Percentiles rank a stretch among this genome's conserved stretches.
Evolutionary conservation across 176 grass and related monocot species (phyloP).

Genomic region (Musa itinerans): DNA sequence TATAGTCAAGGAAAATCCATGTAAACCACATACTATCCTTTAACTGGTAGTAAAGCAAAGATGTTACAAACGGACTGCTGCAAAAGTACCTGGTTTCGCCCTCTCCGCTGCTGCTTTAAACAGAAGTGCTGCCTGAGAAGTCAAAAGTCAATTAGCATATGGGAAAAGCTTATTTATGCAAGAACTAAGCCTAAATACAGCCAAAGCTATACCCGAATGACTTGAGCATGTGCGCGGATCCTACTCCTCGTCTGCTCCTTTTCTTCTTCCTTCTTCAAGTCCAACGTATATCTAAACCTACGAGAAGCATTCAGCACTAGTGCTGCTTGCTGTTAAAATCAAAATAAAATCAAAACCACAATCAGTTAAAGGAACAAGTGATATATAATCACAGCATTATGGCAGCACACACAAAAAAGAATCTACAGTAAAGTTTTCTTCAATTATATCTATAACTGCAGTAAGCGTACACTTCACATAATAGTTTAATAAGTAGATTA

Average conservation of each 20-base stretch:
- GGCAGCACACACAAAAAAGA: neutral
- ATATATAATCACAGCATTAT: neutral
- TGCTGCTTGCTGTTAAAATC: slow-evolving; percentile 54
- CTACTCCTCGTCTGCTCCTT: slow-evolving; percentile 63
- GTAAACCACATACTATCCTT: no score
- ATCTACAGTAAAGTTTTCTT: no score
- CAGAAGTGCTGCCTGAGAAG: slow-evolving; percentile 59
- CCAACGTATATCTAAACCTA: slow-evolving; percentile 83
- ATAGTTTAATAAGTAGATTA: no score
- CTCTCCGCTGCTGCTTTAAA: slow-evolving; percentile 71
- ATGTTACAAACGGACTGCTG: neutral
- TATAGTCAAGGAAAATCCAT: no score
- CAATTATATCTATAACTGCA: no score
- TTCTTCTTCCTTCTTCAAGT: slow-evolving; percentile 72
- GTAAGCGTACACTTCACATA: no score
- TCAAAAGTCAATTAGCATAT: slow-evolving; percentile 19
- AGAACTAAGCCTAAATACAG: neutral
- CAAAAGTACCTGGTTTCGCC: neutral
- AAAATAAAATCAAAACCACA: slow-evolving; percentile 6
- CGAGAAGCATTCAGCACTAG: slow-evolving; percentile 87
- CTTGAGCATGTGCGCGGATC: slow-evolving; percentile 85
- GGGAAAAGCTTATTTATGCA: slow-evolving; percentile 6
- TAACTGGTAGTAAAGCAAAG: neutral
- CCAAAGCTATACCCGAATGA: slow-evolving; percentile 51
- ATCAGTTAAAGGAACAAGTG: neutral